phyloP scores from a whole-genome alignment of 805 yeast species.

The Kodamaea hsintzibuensis region DNA sequence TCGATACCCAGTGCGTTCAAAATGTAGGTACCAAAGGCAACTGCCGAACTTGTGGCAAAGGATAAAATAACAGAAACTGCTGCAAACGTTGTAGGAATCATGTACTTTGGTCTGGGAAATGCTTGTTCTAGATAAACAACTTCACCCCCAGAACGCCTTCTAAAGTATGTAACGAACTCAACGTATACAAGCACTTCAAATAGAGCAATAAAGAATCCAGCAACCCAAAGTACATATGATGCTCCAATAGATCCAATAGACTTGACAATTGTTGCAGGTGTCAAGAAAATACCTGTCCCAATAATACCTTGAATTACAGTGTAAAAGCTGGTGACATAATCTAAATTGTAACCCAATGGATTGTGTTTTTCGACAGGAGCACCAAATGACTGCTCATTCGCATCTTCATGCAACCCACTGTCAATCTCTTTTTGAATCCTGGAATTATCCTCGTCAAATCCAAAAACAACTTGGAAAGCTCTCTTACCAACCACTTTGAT shows the following conservation, averaged over 20 bases:
- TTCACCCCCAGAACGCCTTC: slow-evolving; percentile 37
- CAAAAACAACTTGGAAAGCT: slow-evolving; percentile 7
- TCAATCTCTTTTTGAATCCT: slow-evolving; percentile 7
- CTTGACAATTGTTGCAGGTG: slow-evolving; percentile 59
- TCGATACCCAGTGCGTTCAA: slow-evolving; percentile 32
- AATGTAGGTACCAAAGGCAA: slow-evolving; percentile 38
- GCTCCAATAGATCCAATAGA: slow-evolving; percentile 47
- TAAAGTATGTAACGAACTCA: slow-evolving; percentile 43
- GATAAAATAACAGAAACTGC: slow-evolving; percentile 39
- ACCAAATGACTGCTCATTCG: slow-evolving; percentile 25
- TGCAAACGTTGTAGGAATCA: slow-evolving; percentile 39
- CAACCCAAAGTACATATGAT: slow-evolving; percentile 43
- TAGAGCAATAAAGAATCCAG: slow-evolving; percentile 42
- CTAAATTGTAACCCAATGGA: slow-evolving; percentile 41
- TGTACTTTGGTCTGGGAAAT: slow-evolving; percentile 32
- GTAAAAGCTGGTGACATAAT: slow-evolving; percentile 52
- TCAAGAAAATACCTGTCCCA: slow-evolving; percentile 77
- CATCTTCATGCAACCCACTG: slow-evolving; percentile 8
- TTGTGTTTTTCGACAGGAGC: slow-evolving; percentile 43
- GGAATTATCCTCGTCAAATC: slow-evolving; percentile 9
- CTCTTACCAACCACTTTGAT: neutral
- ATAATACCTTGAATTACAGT: slow-evolving; percentile 67
- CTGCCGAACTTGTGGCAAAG: slow-evolving; percentile 35
- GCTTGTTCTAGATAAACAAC: slow-evolving; percentile 42
- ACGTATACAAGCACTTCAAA: slow-evolving; percentile 38